Evolutionary conservation across 495 filamentous ascomycete species (phyloP).

Genomic region (Margaritispora aquatica): DNA sequence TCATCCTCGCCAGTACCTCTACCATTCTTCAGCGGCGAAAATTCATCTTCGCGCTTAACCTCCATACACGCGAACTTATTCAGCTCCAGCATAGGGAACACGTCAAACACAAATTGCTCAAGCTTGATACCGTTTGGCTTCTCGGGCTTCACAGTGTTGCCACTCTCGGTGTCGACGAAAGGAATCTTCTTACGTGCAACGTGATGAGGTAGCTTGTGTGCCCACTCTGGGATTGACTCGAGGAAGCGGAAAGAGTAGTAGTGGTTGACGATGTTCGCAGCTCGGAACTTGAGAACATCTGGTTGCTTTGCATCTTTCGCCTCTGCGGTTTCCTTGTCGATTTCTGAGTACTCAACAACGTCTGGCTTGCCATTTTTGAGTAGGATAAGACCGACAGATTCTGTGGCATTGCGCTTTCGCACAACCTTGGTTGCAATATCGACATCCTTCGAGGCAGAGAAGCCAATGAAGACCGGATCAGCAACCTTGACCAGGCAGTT

Average conservation of each 20-base stretch:
- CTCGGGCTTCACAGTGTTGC: slow-evolving; percentile 75
- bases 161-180: slow-evolving; percentile 66
- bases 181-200: slow-evolving; percentile 98
- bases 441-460: slow-evolving; percentile 79
- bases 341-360: slow-evolving; percentile 98
- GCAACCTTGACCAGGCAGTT: slow-evolving; percentile 98
- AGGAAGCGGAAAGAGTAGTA: slow-evolving; percentile 97
- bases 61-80: slow-evolving; percentile 92
- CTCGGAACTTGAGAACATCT: slow-evolving; percentile 86
- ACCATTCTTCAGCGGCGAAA: slow-evolving; percentile 97
- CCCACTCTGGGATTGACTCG: slow-evolving; percentile 80
- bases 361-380: slow-evolving; percentile 94
- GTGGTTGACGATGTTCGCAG: slow-evolving; percentile 99
- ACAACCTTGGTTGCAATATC: slow-evolving; percentile 99
- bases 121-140: slow-evolving; percentile 98
- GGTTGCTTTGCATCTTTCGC: slow-evolving; percentile 80
- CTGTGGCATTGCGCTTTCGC: slow-evolving; percentile 93
- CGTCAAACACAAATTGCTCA: slow-evolving; percentile 98
- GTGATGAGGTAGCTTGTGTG: slow-evolving; percentile 84
- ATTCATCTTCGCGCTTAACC: slow-evolving; percentile 95
- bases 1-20: slow-evolving; percentile 87
- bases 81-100: slow-evolving; percentile 84
- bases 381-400: slow-evolving; percentile 92
- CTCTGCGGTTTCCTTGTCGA: slow-evolving; percentile 79
- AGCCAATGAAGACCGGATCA: slow-evolving; percentile 93